A percentile compares a stretch with the other conserved stretches of the same genome.
These are phyloP conservation scores for Fusarium sp. DNA, from an alignment of 2,329 filamentous ascomycete genomes.

Conservation along the genomic window DNA sequence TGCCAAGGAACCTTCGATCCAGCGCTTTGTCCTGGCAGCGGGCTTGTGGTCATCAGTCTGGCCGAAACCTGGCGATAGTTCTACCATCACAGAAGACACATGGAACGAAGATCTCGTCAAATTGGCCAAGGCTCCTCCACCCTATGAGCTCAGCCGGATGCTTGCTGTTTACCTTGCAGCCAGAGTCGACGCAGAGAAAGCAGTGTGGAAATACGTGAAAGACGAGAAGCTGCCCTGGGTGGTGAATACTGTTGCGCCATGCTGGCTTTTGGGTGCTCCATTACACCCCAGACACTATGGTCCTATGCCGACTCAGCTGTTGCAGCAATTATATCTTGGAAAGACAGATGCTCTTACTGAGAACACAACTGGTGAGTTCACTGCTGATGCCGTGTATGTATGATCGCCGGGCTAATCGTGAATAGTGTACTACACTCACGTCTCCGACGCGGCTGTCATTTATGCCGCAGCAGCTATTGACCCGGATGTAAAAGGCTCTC, in stretches of 20 bases:
- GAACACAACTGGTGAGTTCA: conserved; percentile 25
- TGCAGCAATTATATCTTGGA: conserved; percentile 37
- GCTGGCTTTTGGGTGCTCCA: conserved; percentile 26
- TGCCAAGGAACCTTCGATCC: conserved; percentile 25
- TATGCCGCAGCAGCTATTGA: conserved; percentile 38
- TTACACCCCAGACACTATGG: conserved; percentile 23
- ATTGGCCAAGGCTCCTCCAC: conserved; percentile 32
- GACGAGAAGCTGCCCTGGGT: conserved; percentile 36
- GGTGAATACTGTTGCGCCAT: conserved; percentile 39
- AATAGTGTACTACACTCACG: conserved; percentile 40
- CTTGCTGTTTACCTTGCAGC: conserved; percentile 22
- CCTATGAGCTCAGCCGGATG: conserved; percentile 25
- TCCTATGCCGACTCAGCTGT: conserved; percentile 34
- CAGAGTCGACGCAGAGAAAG: conserved; percentile 38
- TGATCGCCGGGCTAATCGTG: not conserved
- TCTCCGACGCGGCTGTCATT: conserved; percentile 36
- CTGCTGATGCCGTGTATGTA: fast-evolving
- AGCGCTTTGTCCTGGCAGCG: conserved; percentile 38
- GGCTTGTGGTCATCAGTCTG: conserved; percentile 36
- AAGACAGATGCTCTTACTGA: conserved; percentile 14
- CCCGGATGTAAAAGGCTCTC: conserved; percentile 16
- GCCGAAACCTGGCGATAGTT: conserved; percentile 10
- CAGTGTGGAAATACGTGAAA: conserved; percentile 38
- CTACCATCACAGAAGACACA: conserved; percentile 21
- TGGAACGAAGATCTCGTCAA: conserved; percentile 38